Evolutionary conservation across 768 basidiomycete genomes (phyloP).

Genomic region (Suillus paluster): DNA sequence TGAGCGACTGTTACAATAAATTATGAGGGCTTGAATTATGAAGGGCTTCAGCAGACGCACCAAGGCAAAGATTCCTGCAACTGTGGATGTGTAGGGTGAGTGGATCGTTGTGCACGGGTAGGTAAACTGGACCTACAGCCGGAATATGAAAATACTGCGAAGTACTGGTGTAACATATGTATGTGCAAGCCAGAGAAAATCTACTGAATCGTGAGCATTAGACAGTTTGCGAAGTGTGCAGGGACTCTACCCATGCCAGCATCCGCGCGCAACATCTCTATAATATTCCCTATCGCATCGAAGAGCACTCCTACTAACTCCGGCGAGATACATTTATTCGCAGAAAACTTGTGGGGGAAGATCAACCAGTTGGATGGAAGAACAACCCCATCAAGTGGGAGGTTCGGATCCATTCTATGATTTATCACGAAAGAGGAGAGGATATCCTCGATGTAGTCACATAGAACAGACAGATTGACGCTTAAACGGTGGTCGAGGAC

Average conservation of each 20-base stretch:
- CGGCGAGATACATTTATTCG: constrained; percentile 12
- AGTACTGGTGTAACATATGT: constrained; percentile 20
- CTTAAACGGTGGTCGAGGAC: constrained; percentile 40
- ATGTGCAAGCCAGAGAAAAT: constrained; percentile 11
- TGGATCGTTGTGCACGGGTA: not conserved
- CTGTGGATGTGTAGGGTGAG: constrained; percentile 31
- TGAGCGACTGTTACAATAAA: not conserved
- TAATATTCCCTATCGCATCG: constrained; percentile 23
- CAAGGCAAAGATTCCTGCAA: constrained; percentile 51
- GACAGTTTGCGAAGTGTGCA: no score
- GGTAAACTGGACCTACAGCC: constrained; percentile 46
- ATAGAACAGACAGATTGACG: constrained; percentile 54
- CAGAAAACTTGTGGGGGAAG: constrained; percentile 19
- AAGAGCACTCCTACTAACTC: constrained; percentile 15
- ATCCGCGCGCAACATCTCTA: constrained; percentile 35
- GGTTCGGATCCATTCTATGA: constrained; percentile 23
- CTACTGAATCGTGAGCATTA: not conserved
- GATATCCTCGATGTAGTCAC: constrained; percentile 54
- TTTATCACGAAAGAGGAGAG: constrained; percentile 47
- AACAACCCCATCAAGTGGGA: constrained; percentile 51
- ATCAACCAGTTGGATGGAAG: constrained; percentile 61
- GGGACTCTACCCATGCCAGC: constrained; percentile 29
- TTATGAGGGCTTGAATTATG: not conserved
- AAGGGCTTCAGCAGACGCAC: constrained; percentile 37
- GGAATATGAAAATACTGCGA: constrained; percentile 46